phyloP scores from a whole-genome alignment of 2,329 filamentous ascomycete genomes.

The Colletotrichum cuscutae region DNA sequence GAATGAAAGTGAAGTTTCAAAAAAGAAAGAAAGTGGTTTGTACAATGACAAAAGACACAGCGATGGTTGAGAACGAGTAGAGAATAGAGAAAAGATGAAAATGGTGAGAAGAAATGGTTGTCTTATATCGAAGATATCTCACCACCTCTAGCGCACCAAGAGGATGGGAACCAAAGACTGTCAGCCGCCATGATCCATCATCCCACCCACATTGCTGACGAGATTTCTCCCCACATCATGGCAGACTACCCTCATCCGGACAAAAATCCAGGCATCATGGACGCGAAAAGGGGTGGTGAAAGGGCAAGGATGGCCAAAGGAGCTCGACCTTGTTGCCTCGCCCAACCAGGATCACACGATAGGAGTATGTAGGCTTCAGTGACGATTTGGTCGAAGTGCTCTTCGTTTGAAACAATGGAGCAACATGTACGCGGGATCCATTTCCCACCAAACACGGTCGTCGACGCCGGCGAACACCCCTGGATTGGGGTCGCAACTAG shows the following conservation, averaged over 20 bases:
- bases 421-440: background rate
- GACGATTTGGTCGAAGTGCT: slow-evolving; percentile 5
- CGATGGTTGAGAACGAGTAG: slow-evolving; percentile 25
- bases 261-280: background rate
- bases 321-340: background rate
- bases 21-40: slow-evolving; percentile 33
- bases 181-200: background rate
- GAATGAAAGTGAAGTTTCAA: slow-evolving; percentile 23
- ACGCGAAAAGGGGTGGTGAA: slow-evolving; percentile 14
- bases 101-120: background rate
- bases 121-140: slow-evolving; percentile 22
- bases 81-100: background rate
- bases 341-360: background rate
- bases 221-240: background rate
- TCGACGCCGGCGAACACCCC: slow-evolving; percentile 8
- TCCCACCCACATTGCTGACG: background rate
- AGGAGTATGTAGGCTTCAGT: background rate
- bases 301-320: background rate
- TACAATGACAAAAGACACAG: slow-evolving; percentile 31
- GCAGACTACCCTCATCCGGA: background rate
- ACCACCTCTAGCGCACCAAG: background rate
- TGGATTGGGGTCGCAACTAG: slow-evolving; percentile 15
- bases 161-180: background rate
- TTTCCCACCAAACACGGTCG: background rate
- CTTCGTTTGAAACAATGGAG: slow-evolving; percentile 19